Base-by-base conservation (phyloP, 306 rosid genomes). In the Myrica gale region DNA sequence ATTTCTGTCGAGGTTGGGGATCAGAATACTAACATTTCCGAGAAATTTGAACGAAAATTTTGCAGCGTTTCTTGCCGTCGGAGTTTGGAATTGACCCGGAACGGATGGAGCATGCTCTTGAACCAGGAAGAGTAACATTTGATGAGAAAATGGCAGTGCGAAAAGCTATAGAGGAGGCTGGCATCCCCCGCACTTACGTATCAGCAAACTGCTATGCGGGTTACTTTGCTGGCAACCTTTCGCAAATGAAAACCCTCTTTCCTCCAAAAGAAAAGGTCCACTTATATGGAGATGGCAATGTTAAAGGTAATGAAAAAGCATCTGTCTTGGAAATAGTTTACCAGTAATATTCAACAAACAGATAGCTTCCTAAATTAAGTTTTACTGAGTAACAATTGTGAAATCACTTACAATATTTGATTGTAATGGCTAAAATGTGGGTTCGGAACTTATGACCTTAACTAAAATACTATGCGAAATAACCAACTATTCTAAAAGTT, bases 21-120 rank as follows among this genome's bases (percentile, higher is more conserved):
- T 26, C 32, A 26, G 32, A 26, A 26, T 26, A 26, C 32, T 26
- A 26, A 26, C 10, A 46, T 46, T 7, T 46, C 2, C 1, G 10
- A 4, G 5, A 0, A 46, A 47, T 10, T 57, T 3, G n/a, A 16
- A 46, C 1, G 15, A 52, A 13, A 45, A 0, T 47, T 0, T 17
- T 69, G 37, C 17, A 93, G 98, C 96, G 98, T 73, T 94, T 91
- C 66, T 56, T 94, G 44, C 98, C 98, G 17, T 94, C 98, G 15
- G 98, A 94, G 72, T 94, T 91, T 32, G 98, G 98, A 1, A 75
- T 90, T 42, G 98, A 94, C 70, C 95, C 97, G 15, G 85, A 93
- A 48, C 83, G 78, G 0, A 90, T 94, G 98, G 89, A 82, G 13
- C 76, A 94, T 72, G 98, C 97, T 21, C 83, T 94, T n/a, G 95